Percentiles rank a stretch among this genome's conserved stretches.
These are phyloP conservation scores for Alisma plantagoaquatica DNA, from an alignment of 106 monocot species.

Conservation along the genomic window DNA sequence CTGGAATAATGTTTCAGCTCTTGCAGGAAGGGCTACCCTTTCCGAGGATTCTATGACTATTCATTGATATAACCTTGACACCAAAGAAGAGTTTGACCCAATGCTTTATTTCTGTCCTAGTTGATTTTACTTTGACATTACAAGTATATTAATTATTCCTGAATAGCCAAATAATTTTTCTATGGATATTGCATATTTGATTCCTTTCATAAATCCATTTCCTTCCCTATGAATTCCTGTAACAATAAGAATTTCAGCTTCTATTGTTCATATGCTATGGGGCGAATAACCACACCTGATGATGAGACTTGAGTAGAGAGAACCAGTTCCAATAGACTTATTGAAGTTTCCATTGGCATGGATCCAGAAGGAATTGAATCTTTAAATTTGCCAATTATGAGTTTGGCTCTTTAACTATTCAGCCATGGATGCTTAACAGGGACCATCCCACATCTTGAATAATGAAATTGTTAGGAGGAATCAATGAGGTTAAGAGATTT, in stretches of 20 bases:
- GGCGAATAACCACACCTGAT: too few species aligned
- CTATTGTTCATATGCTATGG: neutral
- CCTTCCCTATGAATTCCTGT: neutral
- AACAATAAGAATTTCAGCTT: neutral
- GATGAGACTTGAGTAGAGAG: too few species aligned
- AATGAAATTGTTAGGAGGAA: too few species aligned
- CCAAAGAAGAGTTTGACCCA: neutral
- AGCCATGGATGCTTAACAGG: too few species aligned
- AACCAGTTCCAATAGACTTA: too few species aligned
- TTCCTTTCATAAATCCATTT: neutral
- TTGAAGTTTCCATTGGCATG: neutral
- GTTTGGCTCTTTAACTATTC: neutral
- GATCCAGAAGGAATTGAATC: too few species aligned
- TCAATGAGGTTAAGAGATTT: too few species aligned
- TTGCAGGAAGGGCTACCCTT: too few species aligned
- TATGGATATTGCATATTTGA: neutral
- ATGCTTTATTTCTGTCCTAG: conserved; percentile 1
- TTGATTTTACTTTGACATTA: neutral
- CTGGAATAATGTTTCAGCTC: too few species aligned
- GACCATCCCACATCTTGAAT: too few species aligned
- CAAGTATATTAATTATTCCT: neutral
- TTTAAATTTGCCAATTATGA: neutral
- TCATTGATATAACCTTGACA: neutral
- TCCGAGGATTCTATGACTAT: neutral
- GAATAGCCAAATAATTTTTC: neutral